A percentile compares a stretch with the other conserved stretches of the same genome.
Conservation (phyloP, 768 basidiomycete species). For the Neoboletus brunneissimus region DNA sequence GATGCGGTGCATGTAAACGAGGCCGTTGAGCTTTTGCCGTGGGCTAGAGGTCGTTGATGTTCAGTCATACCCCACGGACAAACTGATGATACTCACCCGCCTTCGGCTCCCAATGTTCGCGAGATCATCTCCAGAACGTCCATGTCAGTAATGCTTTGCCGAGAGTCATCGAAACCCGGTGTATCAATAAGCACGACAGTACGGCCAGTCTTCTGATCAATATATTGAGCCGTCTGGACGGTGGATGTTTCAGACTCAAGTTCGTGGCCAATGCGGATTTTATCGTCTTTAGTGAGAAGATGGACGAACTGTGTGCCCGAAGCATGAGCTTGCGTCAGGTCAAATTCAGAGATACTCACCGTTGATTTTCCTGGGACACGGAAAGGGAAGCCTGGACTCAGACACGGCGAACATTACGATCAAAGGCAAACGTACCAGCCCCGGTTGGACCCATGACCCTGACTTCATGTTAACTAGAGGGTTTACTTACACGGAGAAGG, state of each 20-base stretch:
- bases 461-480: too few species aligned
- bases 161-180: not conserved
- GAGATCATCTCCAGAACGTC: not conserved
- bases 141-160: not conserved
- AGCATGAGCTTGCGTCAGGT: too few species aligned
- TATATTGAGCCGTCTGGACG: not conserved
- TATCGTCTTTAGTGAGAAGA: too few species aligned
- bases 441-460: too few species aligned
- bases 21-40: not conserved
- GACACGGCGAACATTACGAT: too few species aligned
- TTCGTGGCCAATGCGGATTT: too few species aligned
- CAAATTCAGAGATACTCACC: too few species aligned
- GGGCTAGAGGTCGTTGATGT: not conserved
- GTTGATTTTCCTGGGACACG: too few species aligned
- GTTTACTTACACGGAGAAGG: too few species aligned
- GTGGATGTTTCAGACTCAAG: not conserved
- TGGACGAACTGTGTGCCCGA: too few species aligned
- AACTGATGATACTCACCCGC: not conserved
- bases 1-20: not conserved
- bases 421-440: too few species aligned
- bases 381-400: too few species aligned
- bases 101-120: not conserved
- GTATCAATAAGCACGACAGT: not conserved
- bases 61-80: not conserved
- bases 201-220: not conserved